Evolutionary conservation across 1,284 basidiomycete species (phyloP).

Genomic region (Malassezia equina): DNA sequence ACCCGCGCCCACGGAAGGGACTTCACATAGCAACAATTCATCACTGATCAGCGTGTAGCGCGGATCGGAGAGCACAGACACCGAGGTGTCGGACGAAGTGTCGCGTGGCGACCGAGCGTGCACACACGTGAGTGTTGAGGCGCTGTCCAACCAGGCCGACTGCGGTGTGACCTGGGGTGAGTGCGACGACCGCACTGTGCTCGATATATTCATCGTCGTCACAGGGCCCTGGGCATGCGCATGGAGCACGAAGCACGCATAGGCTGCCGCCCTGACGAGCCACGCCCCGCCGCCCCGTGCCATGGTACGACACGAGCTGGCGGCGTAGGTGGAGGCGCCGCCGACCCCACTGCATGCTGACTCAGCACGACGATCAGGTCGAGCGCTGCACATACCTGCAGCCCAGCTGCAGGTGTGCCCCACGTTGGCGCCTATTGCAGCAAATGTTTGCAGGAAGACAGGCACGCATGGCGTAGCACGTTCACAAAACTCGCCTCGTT

Average conservation of each 20-base stretch:
- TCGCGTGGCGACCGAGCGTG: not conserved
- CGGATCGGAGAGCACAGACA: constrained; percentile 5
- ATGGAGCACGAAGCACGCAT: not conserved
- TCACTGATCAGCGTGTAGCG: constrained; percentile 8
- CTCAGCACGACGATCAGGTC: not conserved
- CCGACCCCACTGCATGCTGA: not conserved
- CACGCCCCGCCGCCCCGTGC: not conserved
- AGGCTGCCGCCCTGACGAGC: not conserved
- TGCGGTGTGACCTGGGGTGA: not conserved
- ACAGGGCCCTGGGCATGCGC: not conserved
- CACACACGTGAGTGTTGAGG: not conserved
- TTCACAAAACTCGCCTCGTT: not conserved
- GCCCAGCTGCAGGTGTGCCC: not conserved
- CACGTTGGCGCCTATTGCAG: not conserved
- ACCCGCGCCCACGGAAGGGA: not conserved
- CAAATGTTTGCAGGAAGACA: not conserved
- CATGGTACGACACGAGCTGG: not conserved
- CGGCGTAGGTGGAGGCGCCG: too few relatives aligned
- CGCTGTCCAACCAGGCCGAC: not conserved
- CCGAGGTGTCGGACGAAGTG: not conserved
- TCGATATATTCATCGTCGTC: not conserved
- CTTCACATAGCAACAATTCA: constrained; percentile 12
- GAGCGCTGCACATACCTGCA: not conserved
- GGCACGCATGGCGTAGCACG: too few relatives aligned
- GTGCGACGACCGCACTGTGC: not conserved